Conservation (phyloP, 192 early-diverging fungal genomes). For the Backusella sp. region DNA sequence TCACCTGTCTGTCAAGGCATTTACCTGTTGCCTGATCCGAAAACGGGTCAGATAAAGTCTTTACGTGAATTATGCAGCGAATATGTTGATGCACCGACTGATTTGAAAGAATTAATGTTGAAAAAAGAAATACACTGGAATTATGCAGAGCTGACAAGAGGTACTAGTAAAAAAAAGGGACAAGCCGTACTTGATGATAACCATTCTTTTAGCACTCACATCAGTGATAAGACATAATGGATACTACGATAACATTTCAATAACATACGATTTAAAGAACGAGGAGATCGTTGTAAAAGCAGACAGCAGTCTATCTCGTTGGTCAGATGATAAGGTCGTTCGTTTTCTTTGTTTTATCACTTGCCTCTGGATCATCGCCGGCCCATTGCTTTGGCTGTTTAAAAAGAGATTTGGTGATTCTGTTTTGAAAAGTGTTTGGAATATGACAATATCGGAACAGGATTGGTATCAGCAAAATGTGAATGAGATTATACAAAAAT, state of each 20-base stretch:
- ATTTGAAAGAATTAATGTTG: constrained; percentile 42
- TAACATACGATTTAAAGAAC: constrained; percentile 34
- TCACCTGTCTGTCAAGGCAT: constrained; percentile 28
- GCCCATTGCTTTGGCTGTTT: constrained; percentile 24
- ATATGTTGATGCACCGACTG: constrained; percentile 23
- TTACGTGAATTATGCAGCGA: constrained; percentile 34
- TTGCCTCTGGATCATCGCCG: constrained; percentile 47
- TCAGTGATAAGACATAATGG: constrained; percentile 36
- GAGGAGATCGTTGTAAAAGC: constrained; percentile 32
- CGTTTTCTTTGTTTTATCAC: constrained; percentile 39
- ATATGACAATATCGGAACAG: constrained; percentile 25
- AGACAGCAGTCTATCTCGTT: constrained; percentile 24
- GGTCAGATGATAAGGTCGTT: constrained; percentile 20
- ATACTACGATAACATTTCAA: constrained; percentile 31
- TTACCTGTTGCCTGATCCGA: constrained; percentile 30
- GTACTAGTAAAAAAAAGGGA: not conserved
- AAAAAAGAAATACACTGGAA: constrained; percentile 47
- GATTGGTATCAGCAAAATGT: constrained; percentile 26
- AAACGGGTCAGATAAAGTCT: constrained; percentile 21
- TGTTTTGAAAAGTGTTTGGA: constrained; percentile 30
- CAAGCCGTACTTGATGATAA: not conserved
- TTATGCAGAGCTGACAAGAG: constrained; percentile 33
- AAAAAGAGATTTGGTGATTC: constrained; percentile 27
- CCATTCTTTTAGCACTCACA: constrained; percentile 12
- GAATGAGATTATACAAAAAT: not conserved